Evolutionary conservation across 2,329 filamentous ascomycete genomes (phyloP).

Genomic region (Dactylella cylindrospora): DNA sequence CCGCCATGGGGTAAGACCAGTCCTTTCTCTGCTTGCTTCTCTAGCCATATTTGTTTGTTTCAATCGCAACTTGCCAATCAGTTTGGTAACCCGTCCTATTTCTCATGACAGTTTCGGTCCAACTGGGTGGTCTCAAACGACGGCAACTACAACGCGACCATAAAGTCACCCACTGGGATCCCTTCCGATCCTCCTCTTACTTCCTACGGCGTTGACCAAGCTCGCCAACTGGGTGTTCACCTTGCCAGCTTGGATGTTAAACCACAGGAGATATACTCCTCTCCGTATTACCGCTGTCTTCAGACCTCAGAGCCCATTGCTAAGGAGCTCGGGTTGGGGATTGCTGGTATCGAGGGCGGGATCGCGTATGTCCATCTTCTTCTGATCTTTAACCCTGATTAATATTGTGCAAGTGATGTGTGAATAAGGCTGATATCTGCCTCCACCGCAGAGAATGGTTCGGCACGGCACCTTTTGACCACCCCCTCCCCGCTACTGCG

Average conservation of each 20-base stretch:
- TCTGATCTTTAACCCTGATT: background rate
- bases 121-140: slow-evolving; percentile 85
- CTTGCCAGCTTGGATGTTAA: slow-evolving; percentile 65
- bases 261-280: slow-evolving; percentile 76
- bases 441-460: slow-evolving; percentile 76
- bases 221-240: slow-evolving; percentile 67
- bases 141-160: slow-evolving; percentile 71
- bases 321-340: slow-evolving; percentile 52
- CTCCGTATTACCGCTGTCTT: slow-evolving; percentile 82
- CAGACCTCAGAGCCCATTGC: slow-evolving; percentile 77
- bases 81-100: slow-evolving; percentile 22
- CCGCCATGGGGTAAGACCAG: slow-evolving; percentile 69
- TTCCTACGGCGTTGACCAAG: slow-evolving; percentile 80
- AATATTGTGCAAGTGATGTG: background rate
- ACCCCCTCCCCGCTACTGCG: slow-evolving; percentile 73
- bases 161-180: slow-evolving; percentile 82
- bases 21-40: slow-evolving; percentile 15
- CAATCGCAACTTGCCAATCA: slow-evolving; percentile 34
- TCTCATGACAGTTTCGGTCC: slow-evolving; percentile 70
- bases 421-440: slow-evolving; percentile 9
- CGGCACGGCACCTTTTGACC: slow-evolving; percentile 78
- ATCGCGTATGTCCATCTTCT: slow-evolving; percentile 42
- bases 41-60: too few relatives aligned
- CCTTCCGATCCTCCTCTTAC: slow-evolving; percentile 84
- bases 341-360: slow-evolving; percentile 50